Conservation (phyloP, 345 rosid genomes). For the Sapria himalayana region DNA sequence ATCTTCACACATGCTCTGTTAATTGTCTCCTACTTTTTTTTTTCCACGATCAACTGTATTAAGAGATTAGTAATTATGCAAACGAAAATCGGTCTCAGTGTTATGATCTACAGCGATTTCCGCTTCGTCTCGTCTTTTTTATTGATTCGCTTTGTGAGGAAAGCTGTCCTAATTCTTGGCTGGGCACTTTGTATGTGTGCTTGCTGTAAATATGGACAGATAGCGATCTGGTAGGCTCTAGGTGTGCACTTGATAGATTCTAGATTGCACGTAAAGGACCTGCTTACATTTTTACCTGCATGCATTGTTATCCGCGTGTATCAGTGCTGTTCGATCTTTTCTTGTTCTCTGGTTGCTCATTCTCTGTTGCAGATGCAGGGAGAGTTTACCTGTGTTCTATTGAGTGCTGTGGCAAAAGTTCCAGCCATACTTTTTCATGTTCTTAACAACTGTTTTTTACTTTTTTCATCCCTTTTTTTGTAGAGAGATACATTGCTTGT, state of each 20-base stretch:
- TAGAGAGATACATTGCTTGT: conserved; percentile 52
- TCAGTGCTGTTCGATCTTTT: not conserved
- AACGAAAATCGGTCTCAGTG: too few relatives aligned
- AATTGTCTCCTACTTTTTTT: not conserved
- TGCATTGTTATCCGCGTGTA: not conserved
- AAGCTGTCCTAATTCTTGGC: conserved; percentile 60
- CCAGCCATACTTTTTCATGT: too few relatives aligned
- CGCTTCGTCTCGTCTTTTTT: not conserved
- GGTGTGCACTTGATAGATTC: conserved; percentile 29
- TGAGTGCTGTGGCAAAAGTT: not conserved
- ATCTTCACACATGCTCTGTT: not conserved
- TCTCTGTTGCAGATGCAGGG: too few relatives aligned
- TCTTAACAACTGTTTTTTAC: too few relatives aligned
- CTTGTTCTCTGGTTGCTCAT: not conserved
- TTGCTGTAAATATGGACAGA: conserved; percentile 68
- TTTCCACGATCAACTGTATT: not conserved
- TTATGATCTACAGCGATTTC: not conserved
- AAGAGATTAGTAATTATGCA: too few relatives aligned
- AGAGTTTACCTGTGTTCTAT: not conserved
- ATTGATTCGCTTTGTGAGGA: not conserved
- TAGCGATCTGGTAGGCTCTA: conserved; percentile 35
- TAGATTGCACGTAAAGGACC: conserved; percentile 33
- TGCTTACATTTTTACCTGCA: conserved; percentile 12
- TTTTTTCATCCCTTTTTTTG: conserved; percentile 7
- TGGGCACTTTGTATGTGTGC: conserved; percentile 40